Conservation (phyloP, 495 filamentous ascomycete genomes). For the Staphylotrichum tortipilum region DNA sequence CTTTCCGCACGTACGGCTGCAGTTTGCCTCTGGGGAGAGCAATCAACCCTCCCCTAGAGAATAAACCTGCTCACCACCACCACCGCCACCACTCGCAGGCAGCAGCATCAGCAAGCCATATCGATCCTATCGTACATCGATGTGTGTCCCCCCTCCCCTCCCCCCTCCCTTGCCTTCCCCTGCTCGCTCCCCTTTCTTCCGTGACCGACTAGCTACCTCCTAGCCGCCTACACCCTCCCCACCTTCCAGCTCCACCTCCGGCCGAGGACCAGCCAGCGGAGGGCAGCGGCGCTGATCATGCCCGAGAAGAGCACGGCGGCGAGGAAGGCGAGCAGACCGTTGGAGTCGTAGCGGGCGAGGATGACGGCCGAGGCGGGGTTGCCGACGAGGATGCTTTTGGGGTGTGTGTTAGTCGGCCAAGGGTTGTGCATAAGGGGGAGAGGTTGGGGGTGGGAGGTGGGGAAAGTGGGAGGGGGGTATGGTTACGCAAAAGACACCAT, state of each 20-base stretch:
- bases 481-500: constrained; percentile 23
- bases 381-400: constrained; percentile 14
- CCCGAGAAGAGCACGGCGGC: constrained; percentile 17
- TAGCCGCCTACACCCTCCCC: too few relatives aligned
- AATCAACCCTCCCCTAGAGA: too few relatives aligned
- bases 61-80: too few relatives aligned
- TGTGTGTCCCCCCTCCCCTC: too few relatives aligned
- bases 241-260: constrained; percentile 10
- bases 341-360: constrained; percentile 8
- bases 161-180: too few relatives aligned
- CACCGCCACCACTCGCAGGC: too few relatives aligned
- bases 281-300: constrained; percentile 11
- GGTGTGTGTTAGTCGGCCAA: background rate
- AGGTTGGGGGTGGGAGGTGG: background rate
- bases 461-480: background rate
- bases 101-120: background rate
- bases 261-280: constrained; percentile 18
- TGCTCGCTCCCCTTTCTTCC: too few relatives aligned
- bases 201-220: too few relatives aligned
- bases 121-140: too few relatives aligned
- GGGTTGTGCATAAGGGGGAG: background rate
- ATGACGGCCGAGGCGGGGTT: constrained; percentile 20
- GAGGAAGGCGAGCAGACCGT: constrained; percentile 20
- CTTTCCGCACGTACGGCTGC: too few relatives aligned
- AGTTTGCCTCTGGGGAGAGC: too few relatives aligned